Base-by-base conservation (phyloP, 129 eudicot genomes). In the Tanacetum coccineum region DNA sequence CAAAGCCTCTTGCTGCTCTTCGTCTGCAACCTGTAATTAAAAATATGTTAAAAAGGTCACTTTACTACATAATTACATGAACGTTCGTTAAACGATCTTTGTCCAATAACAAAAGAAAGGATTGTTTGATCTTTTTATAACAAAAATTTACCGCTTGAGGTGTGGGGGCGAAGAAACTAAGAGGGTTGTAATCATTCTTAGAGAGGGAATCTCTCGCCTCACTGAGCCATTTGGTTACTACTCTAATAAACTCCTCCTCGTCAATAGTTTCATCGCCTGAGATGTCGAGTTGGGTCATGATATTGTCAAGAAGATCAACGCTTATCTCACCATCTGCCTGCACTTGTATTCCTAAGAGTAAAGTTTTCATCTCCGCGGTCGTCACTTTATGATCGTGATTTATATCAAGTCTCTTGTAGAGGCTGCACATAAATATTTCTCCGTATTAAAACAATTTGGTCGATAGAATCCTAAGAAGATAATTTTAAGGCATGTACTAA, bases 281-380 rank as follows among this genome's bases (percentile, higher is more conserved):
- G 14, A 62, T 47, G 59, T 88, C 95, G 45, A 88, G 81, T 68
- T 75, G 83, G 36, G 54, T 76, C 79, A 81, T 70, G 48, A 85
- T 64, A 46, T 64, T 82, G 4, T 82, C 78, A 1, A 81, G 73
- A 49, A 79, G 82, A 53, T 66, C 78, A 1, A 64, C 84, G 42
- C 64, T 73, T 28, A 77, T n/a, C 17, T 74, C 52, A 22, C 82
- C 87, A 13, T 79, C 84, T 3, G 81, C 88, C 55, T 88, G 81
- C 55, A 88, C n/a, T 13, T 71, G 78, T 48, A 85, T 71, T 61
- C 95, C 91, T 48, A 88, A 4, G 20, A 88, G 56, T 36, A 88
- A 67, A 66, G 79, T 79, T 62, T 82, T 88, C 68, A 88, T 71
- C 77, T 88, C 95, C 5, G 81, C 51, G n/a, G 45, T 62, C 54